Evolutionary conservation across 192 early-diverging fungal species (phyloP).

Genomic region (Chytriomyces hyalinus): DNA sequence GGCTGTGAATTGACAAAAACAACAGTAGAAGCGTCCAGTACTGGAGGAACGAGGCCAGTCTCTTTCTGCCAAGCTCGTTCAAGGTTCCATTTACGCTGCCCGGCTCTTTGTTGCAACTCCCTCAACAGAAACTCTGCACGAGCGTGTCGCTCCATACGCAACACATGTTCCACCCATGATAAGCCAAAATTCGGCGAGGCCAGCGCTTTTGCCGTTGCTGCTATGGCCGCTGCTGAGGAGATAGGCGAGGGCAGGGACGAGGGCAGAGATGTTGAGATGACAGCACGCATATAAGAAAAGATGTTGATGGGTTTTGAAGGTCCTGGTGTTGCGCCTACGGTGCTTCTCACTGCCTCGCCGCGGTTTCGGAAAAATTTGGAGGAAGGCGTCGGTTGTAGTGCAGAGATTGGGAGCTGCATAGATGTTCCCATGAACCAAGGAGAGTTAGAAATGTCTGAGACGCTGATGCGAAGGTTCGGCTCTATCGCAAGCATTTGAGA

Average conservation of each 20-base stretch:
- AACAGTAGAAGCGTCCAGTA: not conserved
- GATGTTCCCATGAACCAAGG: slow-evolving; percentile 4
- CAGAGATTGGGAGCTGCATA: not conserved
- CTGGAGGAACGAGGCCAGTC: not conserved
- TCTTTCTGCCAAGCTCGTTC: slow-evolving; percentile 13
- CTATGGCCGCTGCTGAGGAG: not conserved
- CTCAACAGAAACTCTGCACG: slow-evolving; percentile 27
- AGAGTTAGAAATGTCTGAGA: not conserved
- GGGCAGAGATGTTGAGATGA: not conserved
- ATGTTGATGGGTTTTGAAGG: not conserved
- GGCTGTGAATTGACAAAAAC: not conserved
- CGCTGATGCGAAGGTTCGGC: slow-evolving; percentile 22
- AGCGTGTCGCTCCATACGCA: slow-evolving; percentile 30
- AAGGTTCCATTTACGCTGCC: slow-evolving; percentile 8
- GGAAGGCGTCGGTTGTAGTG: not conserved
- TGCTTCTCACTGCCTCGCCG: not conserved
- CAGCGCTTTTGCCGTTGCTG: not conserved
- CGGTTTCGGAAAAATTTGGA: not conserved
- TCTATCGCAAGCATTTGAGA: slow-evolving; percentile 29
- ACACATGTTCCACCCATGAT: slow-evolving; percentile 22
- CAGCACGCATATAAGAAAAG: not conserved
- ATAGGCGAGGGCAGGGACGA: not conserved
- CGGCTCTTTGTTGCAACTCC: slow-evolving; percentile 13
- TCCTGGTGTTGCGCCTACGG: not conserved
- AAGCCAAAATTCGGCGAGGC: not conserved